Conservation (phyloP, 768 basidiomycete genomes). For the Austroboletus eburneus region DNA sequence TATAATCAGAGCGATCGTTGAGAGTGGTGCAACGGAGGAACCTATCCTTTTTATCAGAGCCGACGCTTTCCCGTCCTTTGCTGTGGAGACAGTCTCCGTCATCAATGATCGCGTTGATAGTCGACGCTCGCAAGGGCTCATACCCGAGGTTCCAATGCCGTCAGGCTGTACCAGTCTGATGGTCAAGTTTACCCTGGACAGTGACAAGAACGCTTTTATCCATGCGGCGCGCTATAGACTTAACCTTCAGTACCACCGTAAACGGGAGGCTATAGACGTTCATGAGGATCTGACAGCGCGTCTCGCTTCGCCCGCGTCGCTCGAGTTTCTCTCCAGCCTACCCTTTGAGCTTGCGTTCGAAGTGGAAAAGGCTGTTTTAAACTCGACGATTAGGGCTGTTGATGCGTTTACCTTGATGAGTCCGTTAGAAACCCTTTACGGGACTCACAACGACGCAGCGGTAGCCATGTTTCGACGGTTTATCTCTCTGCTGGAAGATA, state of each 20-base stretch:
- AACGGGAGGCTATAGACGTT: slow-evolving; percentile 12
- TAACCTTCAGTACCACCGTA: slow-evolving; percentile 10
- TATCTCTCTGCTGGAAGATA: slow-evolving; percentile 18
- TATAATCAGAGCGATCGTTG: slow-evolving; percentile 21
- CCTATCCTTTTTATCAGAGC: slow-evolving; percentile 31
- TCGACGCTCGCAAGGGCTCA: slow-evolving; percentile 26
- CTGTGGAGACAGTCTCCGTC: not conserved
- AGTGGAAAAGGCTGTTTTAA: slow-evolving; percentile 34
- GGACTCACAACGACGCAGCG: slow-evolving; percentile 8
- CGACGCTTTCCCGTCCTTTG: slow-evolving; percentile 30
- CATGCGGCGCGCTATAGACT: slow-evolving; percentile 20
- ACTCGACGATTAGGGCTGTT: slow-evolving; percentile 20
- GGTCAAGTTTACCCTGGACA: slow-evolving; percentile 26
- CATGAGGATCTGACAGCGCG: slow-evolving; percentile 11
- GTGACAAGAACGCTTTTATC: slow-evolving; percentile 29
- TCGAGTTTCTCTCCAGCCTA: slow-evolving; percentile 26
- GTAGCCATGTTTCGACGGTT: slow-evolving; percentile 24
- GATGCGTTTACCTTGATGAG: slow-evolving; percentile 23
- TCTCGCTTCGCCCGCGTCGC: not conserved
- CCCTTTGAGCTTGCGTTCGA: slow-evolving; percentile 37
- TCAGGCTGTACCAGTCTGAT: slow-evolving; percentile 26
- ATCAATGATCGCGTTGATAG: not conserved
- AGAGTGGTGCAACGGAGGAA: slow-evolving; percentile 4
- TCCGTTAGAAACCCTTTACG: slow-evolving; percentile 19
- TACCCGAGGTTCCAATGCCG: slow-evolving; percentile 23